Conservation (phyloP, 106 monocot species). For the Triglochin maritima region DNA sequence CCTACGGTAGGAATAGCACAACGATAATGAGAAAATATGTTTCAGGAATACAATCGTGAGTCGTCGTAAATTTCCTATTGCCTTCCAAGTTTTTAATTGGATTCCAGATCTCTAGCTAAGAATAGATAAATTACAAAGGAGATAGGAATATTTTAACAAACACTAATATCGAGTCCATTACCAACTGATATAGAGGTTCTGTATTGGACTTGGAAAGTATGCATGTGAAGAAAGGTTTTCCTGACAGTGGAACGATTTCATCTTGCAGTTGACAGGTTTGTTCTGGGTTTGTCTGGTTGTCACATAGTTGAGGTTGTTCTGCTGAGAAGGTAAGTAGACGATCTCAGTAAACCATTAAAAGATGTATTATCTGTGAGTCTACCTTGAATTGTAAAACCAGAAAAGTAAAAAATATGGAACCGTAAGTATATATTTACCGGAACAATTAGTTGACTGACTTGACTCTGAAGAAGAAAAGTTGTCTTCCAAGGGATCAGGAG, state of each 20-base stretch:
- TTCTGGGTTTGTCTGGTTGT: too few species aligned
- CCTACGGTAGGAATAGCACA: conserved; percentile 3
- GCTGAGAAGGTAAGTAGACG: background rate
- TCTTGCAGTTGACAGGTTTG: too few species aligned
- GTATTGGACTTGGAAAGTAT: conserved; percentile 28
- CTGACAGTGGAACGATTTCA: conserved; percentile 25
- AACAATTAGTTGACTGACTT: conserved; percentile 5
- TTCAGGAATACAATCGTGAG: background rate
- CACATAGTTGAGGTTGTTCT: too few species aligned
- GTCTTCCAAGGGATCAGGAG: conserved; percentile 3
- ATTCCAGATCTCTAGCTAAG: background rate
- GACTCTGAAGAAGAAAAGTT: conserved; percentile 7
- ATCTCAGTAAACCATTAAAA: background rate
- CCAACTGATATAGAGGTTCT: conserved; percentile 30
- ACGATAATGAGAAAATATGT: background rate
- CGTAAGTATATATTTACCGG: background rate
- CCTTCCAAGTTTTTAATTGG: background rate
- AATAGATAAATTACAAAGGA: background rate
- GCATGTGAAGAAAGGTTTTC: conserved; percentile 41
- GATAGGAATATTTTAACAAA: background rate
- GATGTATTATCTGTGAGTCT: background rate
- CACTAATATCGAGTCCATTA: conserved; percentile 5
- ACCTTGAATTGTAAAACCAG: background rate
- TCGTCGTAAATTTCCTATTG: background rate
- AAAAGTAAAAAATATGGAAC: background rate